Base-by-base conservation (phyloP, 257 asterid species). In the Lavandula angustifolia region DNA sequence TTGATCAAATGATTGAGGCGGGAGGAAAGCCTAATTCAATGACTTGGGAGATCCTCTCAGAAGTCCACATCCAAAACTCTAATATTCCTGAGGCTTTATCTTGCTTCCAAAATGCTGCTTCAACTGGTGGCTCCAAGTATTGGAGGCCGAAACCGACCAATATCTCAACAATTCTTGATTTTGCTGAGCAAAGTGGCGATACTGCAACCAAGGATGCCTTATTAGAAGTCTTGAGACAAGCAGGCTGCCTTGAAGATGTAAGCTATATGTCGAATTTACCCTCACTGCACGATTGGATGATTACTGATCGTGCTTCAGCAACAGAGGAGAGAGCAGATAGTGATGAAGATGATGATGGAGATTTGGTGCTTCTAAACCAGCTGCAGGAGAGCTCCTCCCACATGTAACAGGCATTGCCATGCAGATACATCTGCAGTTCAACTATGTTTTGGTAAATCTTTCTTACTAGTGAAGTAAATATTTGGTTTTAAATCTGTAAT, bases 41-140 rank as follows among this genome's bases (percentile, higher is more conserved):
- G 78, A 87, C 99, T 27, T 90, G 95, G 95, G 99, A 87, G 79
- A 88, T 90, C 29, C 73, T 94, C 57, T 78, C 95, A 3, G 98
- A 90, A 76, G 68, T 78, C 67, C 95, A 84, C 37, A 80, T 94
- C 38, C 79, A 56, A 48, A 78, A 76, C 3, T 54, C 67, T 78
- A 84, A 84, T 70, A 54, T 82, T 33, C 55, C 86, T 0, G 86
- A 88, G 77, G 98, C 96, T 59, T 18, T 94, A 54, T 83, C 95
- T 70, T 90, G 94, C 80, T 74, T 94, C 48, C 70, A 76, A 48
- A 84, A 78, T 42, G 98, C 98, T 42, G 82, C 79, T 37, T 70
- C 78, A 34, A 68, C 73, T 60, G 87, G 66, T 9, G 87, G 96
- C 41, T 70, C 86, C 10, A 80, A 57, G 75, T 77, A 62, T 78